phyloP scores from a whole-genome alignment of 371 early-diverging fungal genomes.

The Thermomucor indicae-seudaticae region DNA sequence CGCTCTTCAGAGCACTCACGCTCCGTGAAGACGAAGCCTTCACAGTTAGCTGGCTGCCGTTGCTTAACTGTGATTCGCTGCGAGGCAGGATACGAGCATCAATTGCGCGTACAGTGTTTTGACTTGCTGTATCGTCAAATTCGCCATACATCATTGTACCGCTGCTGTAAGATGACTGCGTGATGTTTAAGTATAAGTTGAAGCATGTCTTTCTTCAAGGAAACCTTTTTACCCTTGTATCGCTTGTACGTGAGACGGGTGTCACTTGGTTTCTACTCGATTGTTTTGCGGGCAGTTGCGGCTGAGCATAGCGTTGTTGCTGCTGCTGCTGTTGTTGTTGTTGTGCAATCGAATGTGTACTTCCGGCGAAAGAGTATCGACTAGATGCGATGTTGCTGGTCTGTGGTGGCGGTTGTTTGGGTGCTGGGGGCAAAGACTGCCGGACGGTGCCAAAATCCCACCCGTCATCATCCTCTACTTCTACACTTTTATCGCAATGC shows the following conservation, averaged over 20 bases:
- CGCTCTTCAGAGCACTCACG: constrained; percentile 22
- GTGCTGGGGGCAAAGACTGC: constrained; percentile 22
- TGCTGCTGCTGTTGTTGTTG: constrained; percentile 2
- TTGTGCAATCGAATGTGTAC: constrained; percentile 8
- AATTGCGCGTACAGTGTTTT: constrained; percentile 33
- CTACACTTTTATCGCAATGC: constrained; percentile 1
- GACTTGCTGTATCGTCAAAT: constrained; percentile 18
- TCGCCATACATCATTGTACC: constrained; percentile 13
- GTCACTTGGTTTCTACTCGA: constrained; percentile 18
- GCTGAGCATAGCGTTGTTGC: too few relatives aligned
- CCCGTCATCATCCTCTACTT: constrained; percentile 16
- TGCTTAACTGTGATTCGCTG: constrained; percentile 16
- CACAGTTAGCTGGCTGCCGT: constrained; percentile 12
- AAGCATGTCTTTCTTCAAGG: constrained; percentile 8
- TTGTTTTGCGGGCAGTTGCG: constrained; percentile 8
- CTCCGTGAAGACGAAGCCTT: constrained; percentile 34
- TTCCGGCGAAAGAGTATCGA: constrained; percentile 20
- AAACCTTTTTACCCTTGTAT: constrained; percentile 16
- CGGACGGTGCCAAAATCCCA: constrained; percentile 47
- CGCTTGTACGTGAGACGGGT: constrained; percentile 14
- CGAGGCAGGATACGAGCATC: constrained; percentile 9
- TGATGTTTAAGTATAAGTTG: background rate
- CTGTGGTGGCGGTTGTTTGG: constrained; percentile 22
- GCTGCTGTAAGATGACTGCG: constrained; percentile 8
- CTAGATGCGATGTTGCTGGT: constrained; percentile 19